Conservation (phyloP, 306 rosid genomes). For the Hylodesmum podocarpum region DNA sequence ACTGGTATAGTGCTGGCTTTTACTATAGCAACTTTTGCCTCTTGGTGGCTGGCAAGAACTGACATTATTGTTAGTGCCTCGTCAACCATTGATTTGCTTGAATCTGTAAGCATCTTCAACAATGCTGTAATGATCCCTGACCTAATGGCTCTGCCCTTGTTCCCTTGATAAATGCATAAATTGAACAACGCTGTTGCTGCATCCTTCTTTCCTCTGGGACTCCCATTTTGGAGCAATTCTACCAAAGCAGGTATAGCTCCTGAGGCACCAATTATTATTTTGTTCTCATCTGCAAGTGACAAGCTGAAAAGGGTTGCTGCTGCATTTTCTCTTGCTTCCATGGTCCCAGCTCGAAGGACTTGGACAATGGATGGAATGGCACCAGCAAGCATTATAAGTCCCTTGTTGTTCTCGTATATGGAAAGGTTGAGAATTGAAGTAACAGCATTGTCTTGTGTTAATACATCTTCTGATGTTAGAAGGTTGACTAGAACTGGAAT, state of each 20-base stretch:
- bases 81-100: conserved; percentile 76
- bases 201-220: conserved; percentile 89
- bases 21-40: conserved; percentile 75
- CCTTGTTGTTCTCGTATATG: conserved; percentile 87
- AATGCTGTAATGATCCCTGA: conserved; percentile 77
- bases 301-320: conserved; percentile 95
- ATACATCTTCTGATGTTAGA: conserved; percentile 68
- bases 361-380: conserved; percentile 94
- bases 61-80: conserved; percentile 95
- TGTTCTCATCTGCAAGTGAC: conserved; percentile 96
- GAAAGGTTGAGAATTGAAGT: conserved; percentile 94
- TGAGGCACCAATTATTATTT: conserved; percentile 90
- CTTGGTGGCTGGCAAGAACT: conserved; percentile 90
- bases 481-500: conserved; percentile 82
- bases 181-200: conserved; percentile 94
- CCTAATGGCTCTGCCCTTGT: conserved; percentile 89
- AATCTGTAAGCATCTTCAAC: conserved; percentile 82
- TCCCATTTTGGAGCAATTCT: conserved; percentile 82
- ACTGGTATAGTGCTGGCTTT: conserved; percentile 91
- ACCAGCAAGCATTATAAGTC: conserved; percentile 94
- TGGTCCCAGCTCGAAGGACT: conserved; percentile 87
- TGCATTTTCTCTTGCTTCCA: conserved; percentile 93
- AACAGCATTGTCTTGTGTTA: conserved; percentile 89
- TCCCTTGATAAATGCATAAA: conserved; percentile 93
- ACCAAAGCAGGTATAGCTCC: conserved; percentile 92